phyloP scores from a whole-genome alignment of 2,329 filamentous ascomycete genomes.

The Microascus cirrosus region DNA sequence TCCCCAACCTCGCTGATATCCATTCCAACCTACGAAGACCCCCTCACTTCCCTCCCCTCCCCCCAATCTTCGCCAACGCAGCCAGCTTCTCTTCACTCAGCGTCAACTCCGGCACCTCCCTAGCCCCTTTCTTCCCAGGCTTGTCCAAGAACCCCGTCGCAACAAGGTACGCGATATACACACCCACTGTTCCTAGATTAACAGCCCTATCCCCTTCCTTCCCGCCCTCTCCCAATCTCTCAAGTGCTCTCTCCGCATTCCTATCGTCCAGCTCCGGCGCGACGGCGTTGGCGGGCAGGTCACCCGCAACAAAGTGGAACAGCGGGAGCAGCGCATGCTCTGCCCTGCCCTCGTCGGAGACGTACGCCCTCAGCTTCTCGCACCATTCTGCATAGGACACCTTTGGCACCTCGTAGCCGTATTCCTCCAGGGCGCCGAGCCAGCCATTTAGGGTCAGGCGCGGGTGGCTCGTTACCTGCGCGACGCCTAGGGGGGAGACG shows the following conservation, averaged over 20 bases:
- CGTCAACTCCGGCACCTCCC: conserved; percentile 34
- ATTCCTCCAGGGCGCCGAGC: conserved; percentile 57
- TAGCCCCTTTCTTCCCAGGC: conserved; percentile 20
- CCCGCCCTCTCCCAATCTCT: conserved; percentile 33
- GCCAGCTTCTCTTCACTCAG: conserved; percentile 8
- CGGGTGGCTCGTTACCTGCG: conserved; percentile 72
- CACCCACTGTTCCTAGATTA: conserved; percentile 43
- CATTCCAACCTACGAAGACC: not conserved
- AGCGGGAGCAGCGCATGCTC: conserved; percentile 41
- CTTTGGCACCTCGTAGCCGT: conserved; percentile 60
- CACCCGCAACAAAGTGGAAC: conserved; percentile 59
- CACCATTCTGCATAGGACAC: conserved; percentile 61
- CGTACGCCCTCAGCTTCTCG: conserved; percentile 25
- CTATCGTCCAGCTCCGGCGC: conserved; percentile 56
- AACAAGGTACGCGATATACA: conserved; percentile 49
- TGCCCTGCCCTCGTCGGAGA: conserved; percentile 16
- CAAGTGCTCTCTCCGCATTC: conserved; percentile 48
- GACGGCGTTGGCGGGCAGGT: conserved; percentile 56
- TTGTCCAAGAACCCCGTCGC: conserved; percentile 45
- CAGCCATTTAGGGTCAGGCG: conserved; percentile 69
- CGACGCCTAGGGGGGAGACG: conserved; percentile 31
- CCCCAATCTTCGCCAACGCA: conserved; percentile 8
- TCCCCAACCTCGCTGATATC: not conserved
- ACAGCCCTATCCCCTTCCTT: conserved; percentile 40
- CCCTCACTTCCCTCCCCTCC: conserved; percentile 3